Evolutionary conservation across 1,284 basidiomycete species (phyloP), one percentile per base, ranked within the genome.

Genomic region (Malassezia dermatis): DNA sequence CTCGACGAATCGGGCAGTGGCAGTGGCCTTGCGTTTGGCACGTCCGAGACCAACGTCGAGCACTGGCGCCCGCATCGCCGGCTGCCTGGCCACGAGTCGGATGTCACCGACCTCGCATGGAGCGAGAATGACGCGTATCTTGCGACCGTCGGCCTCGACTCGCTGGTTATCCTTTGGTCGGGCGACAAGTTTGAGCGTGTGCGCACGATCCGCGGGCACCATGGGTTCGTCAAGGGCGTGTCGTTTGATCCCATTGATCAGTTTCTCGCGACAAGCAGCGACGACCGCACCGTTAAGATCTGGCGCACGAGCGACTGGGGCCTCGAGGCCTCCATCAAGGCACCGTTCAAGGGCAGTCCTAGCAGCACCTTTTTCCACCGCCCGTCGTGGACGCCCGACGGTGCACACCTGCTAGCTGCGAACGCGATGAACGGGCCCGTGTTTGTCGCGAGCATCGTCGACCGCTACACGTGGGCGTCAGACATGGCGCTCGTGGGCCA

Each of bases 401-500:
- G 94, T n/a, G 87, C 89, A 7, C 88, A 94, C 70, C 87, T 99
- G 59, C 89, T 91, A 4, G 86, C 90, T 1, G 93, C 91, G 0
- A 98, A 98, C 69, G 90, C 93, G 3, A 96, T 91, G 64, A 96
- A 94, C 74, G 90, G 90, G 3, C 91, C 89, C 51, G 90, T 98
- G 8, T 99, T 98, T 75, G 93, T 95, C 45, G 90, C 91, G 2
- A 89, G 89, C 11, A 89, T 98, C 24, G 89, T 96, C 61, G 85
- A 87, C 6, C 80, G 93, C 28, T 84, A 84, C 45, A 80, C 83
- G 6, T 75, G 74, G 74, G 56, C 47, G 27, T 65, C 62, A 27
- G 65, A 69, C 53, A 65, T 71, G 12, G 89, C 86, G 61, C 80
- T 99, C 49, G 91, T 98, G 39, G 93, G 93, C 0, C 93, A 99